A percentile compares a stretch with the other conserved stretches of the same genome.
Conservation (phyloP, 108 stramenopile species). For the Parietichytrium sp. region DNA sequence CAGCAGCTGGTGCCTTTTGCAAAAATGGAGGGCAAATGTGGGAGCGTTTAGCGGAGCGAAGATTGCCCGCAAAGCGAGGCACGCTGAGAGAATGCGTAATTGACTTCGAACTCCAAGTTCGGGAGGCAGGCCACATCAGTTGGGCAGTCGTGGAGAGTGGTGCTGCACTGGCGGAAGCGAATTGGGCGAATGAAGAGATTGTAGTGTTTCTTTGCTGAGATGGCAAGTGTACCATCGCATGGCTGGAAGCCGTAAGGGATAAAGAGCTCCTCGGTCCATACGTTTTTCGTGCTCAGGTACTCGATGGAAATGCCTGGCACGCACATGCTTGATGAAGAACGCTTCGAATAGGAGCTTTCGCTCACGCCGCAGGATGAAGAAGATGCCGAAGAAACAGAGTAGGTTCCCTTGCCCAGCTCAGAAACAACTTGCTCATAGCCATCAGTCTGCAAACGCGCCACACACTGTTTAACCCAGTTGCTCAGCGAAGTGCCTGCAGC, state of each 20-base stretch:
- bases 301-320: conserved; percentile 23
- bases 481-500: not conserved
- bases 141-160: not conserved
- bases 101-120: no score
- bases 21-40: no score
- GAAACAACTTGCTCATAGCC: not conserved
- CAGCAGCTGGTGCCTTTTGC: no score
- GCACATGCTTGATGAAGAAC: not conserved
- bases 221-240: not conserved
- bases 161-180: not conserved
- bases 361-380: not conserved
- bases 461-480: not conserved
- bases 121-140: no score
- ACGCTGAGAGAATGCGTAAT: no score
- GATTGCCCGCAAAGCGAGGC: no score
- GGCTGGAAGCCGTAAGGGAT: not conserved
- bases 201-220: not conserved
- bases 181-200: not conserved
- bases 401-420: conserved; percentile 6
- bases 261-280: not conserved
- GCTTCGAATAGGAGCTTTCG: not conserved
- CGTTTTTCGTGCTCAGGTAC: not conserved
- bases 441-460: not conserved
- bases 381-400: not conserved
- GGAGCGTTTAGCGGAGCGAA: no score